Conservation (phyloP, 2,329 filamentous ascomycete species). For the Clonostachys rhizophaga region DNA sequence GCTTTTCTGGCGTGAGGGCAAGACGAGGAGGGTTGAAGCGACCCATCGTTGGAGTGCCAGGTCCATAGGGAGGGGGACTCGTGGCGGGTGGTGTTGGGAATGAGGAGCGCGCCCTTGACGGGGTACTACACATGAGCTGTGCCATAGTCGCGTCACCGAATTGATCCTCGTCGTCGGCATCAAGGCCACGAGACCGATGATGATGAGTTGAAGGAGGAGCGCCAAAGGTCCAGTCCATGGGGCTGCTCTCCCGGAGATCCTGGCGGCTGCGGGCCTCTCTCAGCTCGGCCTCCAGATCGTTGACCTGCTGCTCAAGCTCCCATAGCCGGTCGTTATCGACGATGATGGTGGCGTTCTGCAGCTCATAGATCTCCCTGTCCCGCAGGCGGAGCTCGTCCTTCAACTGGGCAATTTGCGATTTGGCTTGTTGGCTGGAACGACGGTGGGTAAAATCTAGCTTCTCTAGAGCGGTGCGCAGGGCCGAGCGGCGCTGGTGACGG, state of each 20-base stretch:
- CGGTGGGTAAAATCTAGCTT: slow-evolving; percentile 41
- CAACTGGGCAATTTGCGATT: slow-evolving; percentile 43
- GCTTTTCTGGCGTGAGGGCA: not conserved
- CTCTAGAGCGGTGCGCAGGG: slow-evolving; percentile 55
- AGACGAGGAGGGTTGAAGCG: not conserved
- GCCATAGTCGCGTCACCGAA: slow-evolving; percentile 48
- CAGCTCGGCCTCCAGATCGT: slow-evolving; percentile 25
- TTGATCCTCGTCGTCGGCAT: slow-evolving; percentile 20
- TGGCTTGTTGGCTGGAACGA: slow-evolving; percentile 27
- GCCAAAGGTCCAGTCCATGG: slow-evolving; percentile 42
- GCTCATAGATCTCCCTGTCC: slow-evolving; percentile 47
- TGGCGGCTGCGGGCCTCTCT: slow-evolving; percentile 7
- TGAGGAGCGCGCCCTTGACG: slow-evolving; percentile 31
- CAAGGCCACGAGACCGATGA: slow-evolving; percentile 30
- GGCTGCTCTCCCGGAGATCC: slow-evolving; percentile 1
- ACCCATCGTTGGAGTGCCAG: slow-evolving; percentile 1
- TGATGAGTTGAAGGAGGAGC: slow-evolving; percentile 11
- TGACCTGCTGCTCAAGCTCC: slow-evolving; percentile 32
- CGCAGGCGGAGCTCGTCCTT: slow-evolving; percentile 40
- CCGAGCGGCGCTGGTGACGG: slow-evolving; percentile 49
- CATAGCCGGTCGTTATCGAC: slow-evolving; percentile 41
- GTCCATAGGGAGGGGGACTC: slow-evolving; percentile 41
- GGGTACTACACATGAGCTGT: slow-evolving; percentile 47
- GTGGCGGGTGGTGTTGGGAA: slow-evolving; percentile 53
- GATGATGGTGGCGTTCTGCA: slow-evolving; percentile 43